phyloP scores from a whole-genome alignment of 352 stramenopile species.

The Pythium sp. region DNA sequence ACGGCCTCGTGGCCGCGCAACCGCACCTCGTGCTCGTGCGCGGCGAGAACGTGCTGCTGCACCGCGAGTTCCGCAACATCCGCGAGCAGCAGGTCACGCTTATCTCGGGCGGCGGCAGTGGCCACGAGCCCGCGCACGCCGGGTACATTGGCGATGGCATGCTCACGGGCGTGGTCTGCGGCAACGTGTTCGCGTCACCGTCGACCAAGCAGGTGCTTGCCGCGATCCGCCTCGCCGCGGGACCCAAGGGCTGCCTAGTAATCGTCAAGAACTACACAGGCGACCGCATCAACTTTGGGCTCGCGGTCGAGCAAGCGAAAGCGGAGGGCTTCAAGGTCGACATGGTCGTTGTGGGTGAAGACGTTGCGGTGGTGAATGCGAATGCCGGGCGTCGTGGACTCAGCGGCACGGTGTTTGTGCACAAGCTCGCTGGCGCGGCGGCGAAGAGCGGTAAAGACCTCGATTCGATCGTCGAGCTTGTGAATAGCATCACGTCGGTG shows the following conservation, averaged over 20 bases:
- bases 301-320: slow-evolving; percentile 96
- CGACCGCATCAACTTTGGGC: slow-evolving; percentile 98
- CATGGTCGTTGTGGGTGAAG: slow-evolving; percentile 97
- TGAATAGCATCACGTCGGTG: slow-evolving; percentile 54
- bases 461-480: slow-evolving; percentile 61
- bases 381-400: slow-evolving; percentile 96
- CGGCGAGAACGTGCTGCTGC: slow-evolving; percentile 64
- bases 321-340: slow-evolving; percentile 86
- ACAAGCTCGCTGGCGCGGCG: slow-evolving; percentile 95
- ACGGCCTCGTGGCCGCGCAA: slow-evolving; percentile 62
- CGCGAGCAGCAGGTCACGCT: slow-evolving; percentile 72
- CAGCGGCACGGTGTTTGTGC: slow-evolving; percentile 95
- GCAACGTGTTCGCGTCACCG: slow-evolving; percentile 96
- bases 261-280: slow-evolving; percentile 99
- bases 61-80: slow-evolving; percentile 65
- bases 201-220: slow-evolving; percentile 92
- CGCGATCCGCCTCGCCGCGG: slow-evolving; percentile 90
- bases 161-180: slow-evolving; percentile 95
- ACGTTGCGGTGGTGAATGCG: slow-evolving; percentile 89
- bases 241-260: slow-evolving; percentile 89
- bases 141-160: slow-evolving; percentile 96
- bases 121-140: slow-evolving; percentile 96
- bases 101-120: slow-evolving; percentile 69
- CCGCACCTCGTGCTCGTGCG: slow-evolving; percentile 65
- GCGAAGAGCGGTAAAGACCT: slow-evolving; percentile 79